Evolutionary conservation across 2,329 filamentous ascomycete genomes (phyloP).

Genomic region (Curvularia sp.): DNA sequence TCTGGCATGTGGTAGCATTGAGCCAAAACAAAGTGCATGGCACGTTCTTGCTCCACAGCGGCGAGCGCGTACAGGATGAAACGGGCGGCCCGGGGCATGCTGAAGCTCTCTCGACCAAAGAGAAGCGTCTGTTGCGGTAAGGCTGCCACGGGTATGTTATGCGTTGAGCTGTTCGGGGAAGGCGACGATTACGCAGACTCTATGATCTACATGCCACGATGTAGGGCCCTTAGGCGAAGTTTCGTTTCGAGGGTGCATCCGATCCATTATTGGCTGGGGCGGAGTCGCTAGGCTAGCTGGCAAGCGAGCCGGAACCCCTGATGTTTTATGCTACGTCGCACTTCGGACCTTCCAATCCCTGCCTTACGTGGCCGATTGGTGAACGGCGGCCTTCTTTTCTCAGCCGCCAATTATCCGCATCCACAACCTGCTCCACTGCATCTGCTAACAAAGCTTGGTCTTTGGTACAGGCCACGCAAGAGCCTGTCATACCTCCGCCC

Average conservation of each 20-base stretch:
- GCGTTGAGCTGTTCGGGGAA: slow-evolving; percentile 30
- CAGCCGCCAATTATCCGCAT: slow-evolving; percentile 20
- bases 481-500: too few relatives aligned
- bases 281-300: slow-evolving; percentile 38
- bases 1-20: too few relatives aligned
- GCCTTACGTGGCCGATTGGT: slow-evolving; percentile 38
- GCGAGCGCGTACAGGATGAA: slow-evolving; percentile 44
- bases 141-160: slow-evolving; percentile 34
- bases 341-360: slow-evolving; percentile 25
- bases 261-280: slow-evolving; percentile 36
- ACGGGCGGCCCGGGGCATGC: slow-evolving; percentile 33
- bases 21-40: slow-evolving; percentile 32
- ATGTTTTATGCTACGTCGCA: slow-evolving; percentile 44
- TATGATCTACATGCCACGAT: slow-evolving; percentile 23
- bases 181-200: slow-evolving; percentile 21
- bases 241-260: slow-evolving; percentile 35
- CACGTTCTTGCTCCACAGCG: slow-evolving; percentile 31
- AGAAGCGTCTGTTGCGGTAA: slow-evolving; percentile 7
- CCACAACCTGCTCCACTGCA: slow-evolving; percentile 24
- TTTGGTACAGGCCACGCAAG: slow-evolving; percentile 1
- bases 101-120: slow-evolving; percentile 43
- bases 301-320: slow-evolving; percentile 30
- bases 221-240: slow-evolving; percentile 29
- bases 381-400: slow-evolving; percentile 20
- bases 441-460: slow-evolving; percentile 29